Base-by-base conservation (phyloP, 2,329 filamentous ascomycete species). In the Ophiocordyceps camponoti-rufipedis region DNA sequence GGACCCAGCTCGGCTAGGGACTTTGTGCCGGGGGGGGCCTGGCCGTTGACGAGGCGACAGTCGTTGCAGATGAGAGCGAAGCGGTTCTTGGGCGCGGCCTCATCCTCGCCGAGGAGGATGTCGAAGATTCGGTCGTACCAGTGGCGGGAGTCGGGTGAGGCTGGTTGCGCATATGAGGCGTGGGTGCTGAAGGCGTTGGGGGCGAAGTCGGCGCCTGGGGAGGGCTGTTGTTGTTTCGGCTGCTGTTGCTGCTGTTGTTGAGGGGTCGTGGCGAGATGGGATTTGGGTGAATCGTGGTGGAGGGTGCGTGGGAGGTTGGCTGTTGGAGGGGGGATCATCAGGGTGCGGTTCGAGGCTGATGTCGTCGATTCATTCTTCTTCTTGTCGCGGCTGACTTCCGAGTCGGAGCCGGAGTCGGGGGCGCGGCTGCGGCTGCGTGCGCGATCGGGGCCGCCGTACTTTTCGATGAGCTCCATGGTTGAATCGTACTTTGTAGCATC, bases 61-160 rank as follows among this genome's bases (percentile, higher is more conserved):
- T 74, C 70, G 31, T 69, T 62, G 63, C 91, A 98, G 46, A 98
- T 85, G 51, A 98, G 69, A 8, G 80, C 89, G 48, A 94, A 77
- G 16, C 91, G 79, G 61, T 96, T 96, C 66, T 87, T 93, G 2
- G 89, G 77, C 12, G 84, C 79, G 5, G 85, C 93, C 63, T 98
- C 91, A 56, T 98, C 91, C 57, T 98, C 91, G 44, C 91, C 91
- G 0, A 98, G 73, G 28, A 98, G 75, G 0, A 94, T 76, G 56
- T 98, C 91, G 47, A 98, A 70, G 45, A 98, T 79, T 46, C 89
- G 78, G 59, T 98, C 91, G 62, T 96, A 98, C 91, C 91, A 98
- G 57, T 83, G 80, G 14, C 78, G 60, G 47, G 70, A 69, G 9
- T 57, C 49, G 16, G 46, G 52, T 48, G 39, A 49, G 47, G 41